Evolutionary conservation across 2,329 filamentous ascomycete genomes (phyloP).

Genomic region (Elsinoe arachidis): DNA sequence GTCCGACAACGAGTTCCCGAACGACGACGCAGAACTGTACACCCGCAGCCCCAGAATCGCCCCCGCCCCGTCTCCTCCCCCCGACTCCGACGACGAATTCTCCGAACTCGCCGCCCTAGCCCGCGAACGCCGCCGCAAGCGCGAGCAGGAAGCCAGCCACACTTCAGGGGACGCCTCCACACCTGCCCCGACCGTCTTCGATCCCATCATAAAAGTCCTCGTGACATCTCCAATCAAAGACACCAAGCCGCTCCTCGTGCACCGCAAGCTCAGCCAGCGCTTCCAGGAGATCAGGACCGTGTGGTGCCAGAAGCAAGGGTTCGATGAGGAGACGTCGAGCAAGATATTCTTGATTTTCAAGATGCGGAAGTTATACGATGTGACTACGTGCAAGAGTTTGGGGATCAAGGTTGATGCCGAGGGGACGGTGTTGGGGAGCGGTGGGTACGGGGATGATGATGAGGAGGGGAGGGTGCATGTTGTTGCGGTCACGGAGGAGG

Average conservation of each 20-base stretch:
- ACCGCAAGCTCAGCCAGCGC: constrained; percentile 57
- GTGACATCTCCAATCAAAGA: constrained; percentile 58
- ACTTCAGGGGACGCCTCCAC: constrained; percentile 13
- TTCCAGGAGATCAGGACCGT: constrained; percentile 58
- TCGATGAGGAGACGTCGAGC: constrained; percentile 41
- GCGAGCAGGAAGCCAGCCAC: constrained; percentile 20
- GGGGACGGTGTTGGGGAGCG: constrained; percentile 33
- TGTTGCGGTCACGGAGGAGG: constrained; percentile 65
- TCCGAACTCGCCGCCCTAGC: constrained; percentile 35
- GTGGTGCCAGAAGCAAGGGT: constrained; percentile 59
- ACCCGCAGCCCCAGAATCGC: constrained; percentile 12
- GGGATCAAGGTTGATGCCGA: constrained; percentile 46
- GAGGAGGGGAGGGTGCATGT: constrained; percentile 56
- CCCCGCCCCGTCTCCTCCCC: background rate
- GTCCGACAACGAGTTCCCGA: background rate
- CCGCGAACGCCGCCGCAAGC: constrained; percentile 30
- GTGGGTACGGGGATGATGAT: constrained; percentile 43
- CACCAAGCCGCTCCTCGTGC: constrained; percentile 54
- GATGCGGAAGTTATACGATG: constrained; percentile 60
- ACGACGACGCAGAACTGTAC: constrained; percentile 14
- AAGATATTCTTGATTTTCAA: constrained; percentile 73
- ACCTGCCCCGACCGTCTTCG: constrained; percentile 21
- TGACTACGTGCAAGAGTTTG: constrained; percentile 63
- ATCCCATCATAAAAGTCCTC: constrained; percentile 53
- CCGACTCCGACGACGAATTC: constrained; percentile 36